Evolutionary conservation across 225 moss, liverwort and hornwort species (phyloP).

Genomic region (Bryum argenteum): DNA sequence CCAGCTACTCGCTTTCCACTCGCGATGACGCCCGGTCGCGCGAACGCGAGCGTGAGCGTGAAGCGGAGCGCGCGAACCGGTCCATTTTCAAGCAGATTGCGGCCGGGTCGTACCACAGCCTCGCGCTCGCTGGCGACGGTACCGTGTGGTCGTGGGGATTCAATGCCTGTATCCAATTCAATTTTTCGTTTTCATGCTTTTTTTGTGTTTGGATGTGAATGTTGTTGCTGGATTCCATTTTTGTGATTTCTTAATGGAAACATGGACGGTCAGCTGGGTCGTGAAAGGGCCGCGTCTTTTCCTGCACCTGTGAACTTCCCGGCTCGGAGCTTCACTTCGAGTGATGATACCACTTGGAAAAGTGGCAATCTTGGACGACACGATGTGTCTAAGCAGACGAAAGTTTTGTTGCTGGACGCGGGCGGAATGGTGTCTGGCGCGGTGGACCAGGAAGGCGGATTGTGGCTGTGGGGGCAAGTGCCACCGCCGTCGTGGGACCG

Average conservation of each 20-base stretch:
- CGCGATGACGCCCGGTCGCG: conserved; percentile 46
- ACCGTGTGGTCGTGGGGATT: conserved; percentile 72
- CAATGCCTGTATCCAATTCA: conserved; percentile 67
- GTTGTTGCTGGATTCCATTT: neutral
- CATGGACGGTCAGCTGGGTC: conserved; percentile 76
- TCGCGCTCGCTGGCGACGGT: conserved; percentile 56
- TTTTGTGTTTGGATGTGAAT: neutral
- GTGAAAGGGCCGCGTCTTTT: conserved; percentile 57
- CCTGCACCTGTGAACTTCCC: conserved; percentile 50
- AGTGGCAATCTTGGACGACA: conserved; percentile 25
- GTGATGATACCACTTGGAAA: conserved; percentile 39
- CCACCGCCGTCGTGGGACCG: conserved; percentile 41
- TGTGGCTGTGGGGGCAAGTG: conserved; percentile 56
- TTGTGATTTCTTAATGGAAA: conserved; percentile 53
- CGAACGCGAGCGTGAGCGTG: conserved; percentile 38
- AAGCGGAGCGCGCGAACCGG: conserved; percentile 36
- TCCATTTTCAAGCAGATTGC: conserved; percentile 50
- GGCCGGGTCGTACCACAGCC: conserved; percentile 66
- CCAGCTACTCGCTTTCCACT: conserved; percentile 40
- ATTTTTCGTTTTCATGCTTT: neutral
- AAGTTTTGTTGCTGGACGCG: conserved; percentile 53
- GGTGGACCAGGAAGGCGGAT: conserved; percentile 46
- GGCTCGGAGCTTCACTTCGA: conserved; percentile 36
- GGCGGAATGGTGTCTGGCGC: conserved; percentile 47
- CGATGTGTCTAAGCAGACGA: conserved; percentile 37